These are phyloP conservation scores for Aureobasidium sp. DNA, from an alignment of 2,329 filamentous ascomycete genomes.

Conservation along the genomic window DNA sequence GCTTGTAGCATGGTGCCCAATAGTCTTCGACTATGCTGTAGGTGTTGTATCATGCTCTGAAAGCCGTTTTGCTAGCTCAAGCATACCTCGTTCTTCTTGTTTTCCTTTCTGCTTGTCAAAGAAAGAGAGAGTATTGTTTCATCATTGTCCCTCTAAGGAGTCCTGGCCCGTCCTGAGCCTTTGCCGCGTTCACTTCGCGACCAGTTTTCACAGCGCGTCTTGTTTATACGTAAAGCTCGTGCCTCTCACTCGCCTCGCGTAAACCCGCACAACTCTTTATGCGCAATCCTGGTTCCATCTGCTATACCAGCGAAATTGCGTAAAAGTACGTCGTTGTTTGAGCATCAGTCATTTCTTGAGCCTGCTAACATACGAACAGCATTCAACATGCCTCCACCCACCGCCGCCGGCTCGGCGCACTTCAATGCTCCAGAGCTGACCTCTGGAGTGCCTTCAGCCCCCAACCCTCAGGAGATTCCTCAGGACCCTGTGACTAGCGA, in stretches of 20 bases:
- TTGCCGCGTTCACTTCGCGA: not conserved
- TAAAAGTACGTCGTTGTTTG: not conserved
- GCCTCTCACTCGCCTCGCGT: not conserved
- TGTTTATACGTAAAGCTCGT: not conserved
- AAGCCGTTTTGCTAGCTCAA: not conserved
- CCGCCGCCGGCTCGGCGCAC: not conserved
- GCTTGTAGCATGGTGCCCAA: not conserved
- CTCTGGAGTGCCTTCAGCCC: not conserved
- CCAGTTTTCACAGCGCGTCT: not conserved
- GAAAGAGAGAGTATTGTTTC: not conserved
- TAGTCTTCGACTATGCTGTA: not conserved
- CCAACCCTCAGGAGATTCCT: not conserved
- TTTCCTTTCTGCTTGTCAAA: not conserved
- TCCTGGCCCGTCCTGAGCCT: not conserved
- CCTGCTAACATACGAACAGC: not conserved
- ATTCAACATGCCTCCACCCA: not conserved
- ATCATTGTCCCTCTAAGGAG: not conserved
- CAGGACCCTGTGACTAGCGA: not conserved
- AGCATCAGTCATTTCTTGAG: not conserved
- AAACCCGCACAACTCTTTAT: not conserved
- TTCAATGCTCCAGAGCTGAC: not conserved
- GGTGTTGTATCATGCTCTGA: not conserved
- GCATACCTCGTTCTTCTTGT: not conserved
- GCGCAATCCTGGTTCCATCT: not conserved
- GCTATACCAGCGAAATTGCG: not conserved